Evolutionary conservation across 1,284 basidiomycete species (phyloP).

Genomic region (Malassezia nana): DNA sequence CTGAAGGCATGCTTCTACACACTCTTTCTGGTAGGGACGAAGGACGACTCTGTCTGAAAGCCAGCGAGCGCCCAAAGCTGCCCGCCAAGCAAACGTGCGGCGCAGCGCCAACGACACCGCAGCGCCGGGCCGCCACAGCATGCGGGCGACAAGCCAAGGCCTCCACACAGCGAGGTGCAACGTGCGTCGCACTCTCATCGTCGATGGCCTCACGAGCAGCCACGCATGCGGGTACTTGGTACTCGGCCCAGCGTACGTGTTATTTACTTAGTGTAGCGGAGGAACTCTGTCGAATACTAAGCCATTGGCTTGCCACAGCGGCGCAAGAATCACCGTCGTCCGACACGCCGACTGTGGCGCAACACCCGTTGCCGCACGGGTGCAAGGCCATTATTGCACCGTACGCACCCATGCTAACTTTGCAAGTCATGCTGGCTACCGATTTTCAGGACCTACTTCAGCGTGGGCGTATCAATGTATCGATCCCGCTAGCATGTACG

Average conservation of each 20-base stretch:
- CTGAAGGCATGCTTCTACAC: conserved; percentile 65
- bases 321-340: not conserved
- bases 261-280: not conserved
- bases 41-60: conserved; percentile 6
- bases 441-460: conserved; percentile 83
- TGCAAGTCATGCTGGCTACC: conserved; percentile 77
- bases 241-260: conserved; percentile 7
- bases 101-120: not conserved
- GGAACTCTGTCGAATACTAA: not conserved
- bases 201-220: conserved; percentile 4
- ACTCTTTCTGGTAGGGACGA: conserved; percentile 79
- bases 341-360: conserved; percentile 4
- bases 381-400: conserved; percentile 94
- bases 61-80: not conserved
- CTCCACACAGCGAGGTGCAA: not conserved
- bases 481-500: conserved; percentile 68
- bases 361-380: conserved; percentile 39
- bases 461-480: conserved; percentile 92
- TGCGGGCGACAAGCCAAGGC: not conserved
- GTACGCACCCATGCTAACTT: conserved; percentile 52
- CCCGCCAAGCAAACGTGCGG: not conserved
- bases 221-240: conserved; percentile 18
- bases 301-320: not conserved
- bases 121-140: not conserved
- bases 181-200: not conserved